These are phyloP conservation scores for Leccinum aurantiacum DNA, from an alignment of 768 basidiomycete species.

Conservation along the genomic window DNA sequence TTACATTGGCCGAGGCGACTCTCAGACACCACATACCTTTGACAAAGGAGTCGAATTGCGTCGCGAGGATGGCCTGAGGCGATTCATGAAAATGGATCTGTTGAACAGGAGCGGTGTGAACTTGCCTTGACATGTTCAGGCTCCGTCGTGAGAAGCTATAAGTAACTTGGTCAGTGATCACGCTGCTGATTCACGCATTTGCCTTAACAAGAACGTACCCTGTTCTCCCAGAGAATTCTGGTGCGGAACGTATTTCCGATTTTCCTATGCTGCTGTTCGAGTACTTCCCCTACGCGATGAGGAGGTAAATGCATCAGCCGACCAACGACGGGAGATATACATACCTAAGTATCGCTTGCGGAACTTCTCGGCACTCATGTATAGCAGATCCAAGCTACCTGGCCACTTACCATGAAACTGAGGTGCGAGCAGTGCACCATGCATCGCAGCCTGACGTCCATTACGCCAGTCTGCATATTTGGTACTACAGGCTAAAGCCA, in stretches of 20 bases:
- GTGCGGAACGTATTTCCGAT: constrained; percentile 35
- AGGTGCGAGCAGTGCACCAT: constrained; percentile 36
- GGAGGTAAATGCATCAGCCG: not conserved
- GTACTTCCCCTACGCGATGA: constrained; percentile 28
- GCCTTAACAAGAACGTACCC: constrained; percentile 27
- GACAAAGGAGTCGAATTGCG: constrained; percentile 44
- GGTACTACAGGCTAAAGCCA: constrained; percentile 17
- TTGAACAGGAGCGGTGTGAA: not conserved
- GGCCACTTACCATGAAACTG: constrained; percentile 35
- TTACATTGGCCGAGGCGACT: constrained; percentile 12
- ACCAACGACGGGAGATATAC: constrained; percentile 1
- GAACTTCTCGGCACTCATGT: constrained; percentile 21
- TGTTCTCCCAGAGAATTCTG: constrained; percentile 38
- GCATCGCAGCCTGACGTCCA: constrained; percentile 13
- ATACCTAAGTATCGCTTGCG: constrained; percentile 31
- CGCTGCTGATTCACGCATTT: not conserved
- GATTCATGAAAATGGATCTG: not conserved
- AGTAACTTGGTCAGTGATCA: not conserved
- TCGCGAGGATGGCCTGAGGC: constrained; percentile 41
- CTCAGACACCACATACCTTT: constrained; percentile 33
- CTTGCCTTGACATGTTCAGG: constrained; percentile 47
- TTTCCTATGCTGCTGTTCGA: constrained; percentile 22
- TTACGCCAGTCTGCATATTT: constrained; percentile 15
- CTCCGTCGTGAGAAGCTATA: constrained; percentile 46
- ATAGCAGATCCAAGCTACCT: constrained; percentile 37